Base-by-base conservation (phyloP, 495 filamentous ascomycete species). In the Beverwykella pulmonaria region DNA sequence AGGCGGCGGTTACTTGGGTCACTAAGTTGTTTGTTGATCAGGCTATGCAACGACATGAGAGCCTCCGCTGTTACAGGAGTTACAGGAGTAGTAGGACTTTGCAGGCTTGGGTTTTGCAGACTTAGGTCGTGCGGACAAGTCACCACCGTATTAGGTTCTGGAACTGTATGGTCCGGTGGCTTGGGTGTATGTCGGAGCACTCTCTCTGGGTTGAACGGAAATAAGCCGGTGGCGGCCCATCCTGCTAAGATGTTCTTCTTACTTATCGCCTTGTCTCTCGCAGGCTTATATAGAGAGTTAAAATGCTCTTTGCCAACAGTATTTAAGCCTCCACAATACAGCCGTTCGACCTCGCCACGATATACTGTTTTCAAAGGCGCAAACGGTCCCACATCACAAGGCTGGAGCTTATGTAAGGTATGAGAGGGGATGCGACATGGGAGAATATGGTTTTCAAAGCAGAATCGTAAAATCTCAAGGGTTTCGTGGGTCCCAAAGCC, bases 401-500 rank as follows among this genome's bases (percentile, higher is more conserved):
- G 48, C 48, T 50, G 19, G 48, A 50, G 48, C 48, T 50, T 50
- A 17, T 55, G 19, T 32, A 25, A 55, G 12, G 52, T 55, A 34
- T 55, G 19, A 30, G 52, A 50, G 19, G 22, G 48, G 25, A 50
- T 6, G 15, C 48, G 15, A 50, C 19, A 50, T 27, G 25, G 19
- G 15, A 50, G 20, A 50, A 50, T 50, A n/a, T 50, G 2, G 48
- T 50, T 50, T 27, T 23, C 19, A 50, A 50, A 50, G 48, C 48
- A 50, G n/a, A 50, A 50, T 26, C 25, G 5, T 17, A 50, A 17
- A n/a, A 26, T 27, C 15, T 50, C 19, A 23, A 50, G 48, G 8
- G 48, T 50, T 19, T 50, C 15, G 48, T 50, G 48, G 3, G 48
- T 25, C 19, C 48, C 15, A 17, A 50, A 50, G 22, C 48, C 15